Percentiles rank a stretch among this genome's conserved stretches.
Evolutionary conservation across 768 basidiomycete species (phyloP).

Genomic region (Gloeophyllum trabeum): DNA sequence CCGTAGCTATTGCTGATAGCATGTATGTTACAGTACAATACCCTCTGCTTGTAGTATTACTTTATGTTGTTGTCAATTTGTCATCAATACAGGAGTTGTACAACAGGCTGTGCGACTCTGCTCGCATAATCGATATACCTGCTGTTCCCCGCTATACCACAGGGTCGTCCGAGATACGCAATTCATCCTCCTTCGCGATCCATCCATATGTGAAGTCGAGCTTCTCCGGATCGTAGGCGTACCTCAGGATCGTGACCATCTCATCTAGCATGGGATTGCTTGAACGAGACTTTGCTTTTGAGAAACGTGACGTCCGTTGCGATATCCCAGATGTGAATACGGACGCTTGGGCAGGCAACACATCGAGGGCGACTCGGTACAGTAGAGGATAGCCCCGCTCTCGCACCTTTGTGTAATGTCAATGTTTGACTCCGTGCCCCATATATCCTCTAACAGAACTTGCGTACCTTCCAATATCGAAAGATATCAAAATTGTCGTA

Average conservation of each 20-base stretch:
- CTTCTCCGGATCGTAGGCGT: slow-evolving; percentile 5
- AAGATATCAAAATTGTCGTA: slow-evolving; percentile 4
- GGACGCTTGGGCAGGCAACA: slow-evolving; percentile 1
- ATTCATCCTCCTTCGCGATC: slow-evolving; percentile 13
- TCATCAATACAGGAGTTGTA: too few species aligned
- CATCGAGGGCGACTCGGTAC: neutral
- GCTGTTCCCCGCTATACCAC: too few species aligned
- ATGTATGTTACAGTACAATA: too few species aligned
- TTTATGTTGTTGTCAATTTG: too few species aligned
- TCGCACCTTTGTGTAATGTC: too few species aligned
- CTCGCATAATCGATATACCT: too few species aligned
- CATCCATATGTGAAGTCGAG: slow-evolving; percentile 9
- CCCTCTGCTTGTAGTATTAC: too few species aligned
- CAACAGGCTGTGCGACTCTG: too few species aligned
- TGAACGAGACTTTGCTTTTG: neutral
- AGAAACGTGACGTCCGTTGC: slow-evolving; percentile 5
- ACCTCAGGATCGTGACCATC: slow-evolving; percentile 15
- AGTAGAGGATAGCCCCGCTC: slow-evolving; percentile 2
- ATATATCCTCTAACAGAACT: too few species aligned
- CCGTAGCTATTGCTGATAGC: too few species aligned
- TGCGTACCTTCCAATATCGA: slow-evolving; percentile 5
- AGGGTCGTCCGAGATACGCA: too few species aligned
- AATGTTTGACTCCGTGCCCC: too few species aligned
- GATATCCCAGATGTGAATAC: slow-evolving; percentile 11
- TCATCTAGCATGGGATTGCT: slow-evolving; percentile 3